Base-by-base conservation (phyloP, 108 stramenopile genomes). In the Mayamaea pseudoterrestris region DNA sequence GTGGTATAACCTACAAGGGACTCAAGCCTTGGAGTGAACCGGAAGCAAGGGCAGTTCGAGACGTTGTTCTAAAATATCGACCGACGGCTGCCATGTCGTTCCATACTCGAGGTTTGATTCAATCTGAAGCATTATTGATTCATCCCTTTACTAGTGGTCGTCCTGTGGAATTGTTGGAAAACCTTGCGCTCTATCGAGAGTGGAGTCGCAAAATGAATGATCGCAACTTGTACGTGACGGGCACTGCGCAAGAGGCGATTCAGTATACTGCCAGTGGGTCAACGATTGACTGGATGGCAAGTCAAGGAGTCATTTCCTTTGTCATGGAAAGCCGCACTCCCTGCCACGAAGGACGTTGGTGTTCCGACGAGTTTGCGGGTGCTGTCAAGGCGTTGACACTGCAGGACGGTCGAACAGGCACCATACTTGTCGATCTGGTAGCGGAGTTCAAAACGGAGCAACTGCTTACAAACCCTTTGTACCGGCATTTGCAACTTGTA, bases 1-100 rank as follows among this genome's bases (percentile, higher is more conserved):
- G 8, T 20, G 40, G 13, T 20, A 4, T 20, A 5, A 20, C 18
- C 18, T 41, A 9, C 21, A n/a, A n/a, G n/a, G n/a, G n/a, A n/a
- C n/a, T n/a, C n/a, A n/a, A n/a, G n/a, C 40, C 40, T 13, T 41
- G 40, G 40, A 41, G 40, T 41, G 40, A 41, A 13, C 40, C 40
- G 40, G 40, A 41, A 41, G 5, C 40, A 13, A 5, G 40, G 12
- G 40, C 40, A 5, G 21, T 41, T 13, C 40, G 40, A 41, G 18
- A 13, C 12, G 40, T 41, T 5, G 40, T 41, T 4, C 4, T 41
- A 20, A 41, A 5, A 20, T 5, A 41, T 9, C 8, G 40, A 41
- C 40, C 40, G 40, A 41, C 40, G 40, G 40, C 40, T 5, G 40
- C 40, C 40, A 6, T 41, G 5, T 20, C 18, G 16, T 41, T 41